These are phyloP conservation scores for Trichosporon sp. DNA, from an alignment of 1,284 basidiomycete genomes.

Conservation along the genomic window DNA sequence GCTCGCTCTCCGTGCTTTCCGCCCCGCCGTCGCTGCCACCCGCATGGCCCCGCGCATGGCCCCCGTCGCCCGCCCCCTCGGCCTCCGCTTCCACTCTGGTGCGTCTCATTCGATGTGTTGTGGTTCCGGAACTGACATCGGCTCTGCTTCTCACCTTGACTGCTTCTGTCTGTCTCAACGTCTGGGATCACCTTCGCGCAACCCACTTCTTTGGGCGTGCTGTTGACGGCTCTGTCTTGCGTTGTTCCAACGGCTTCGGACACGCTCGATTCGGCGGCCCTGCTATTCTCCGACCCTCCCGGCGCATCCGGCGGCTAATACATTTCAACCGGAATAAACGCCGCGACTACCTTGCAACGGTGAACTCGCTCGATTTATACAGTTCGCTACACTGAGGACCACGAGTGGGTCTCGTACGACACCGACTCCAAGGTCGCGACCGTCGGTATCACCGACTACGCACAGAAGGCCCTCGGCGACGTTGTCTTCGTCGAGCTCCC, in stretches of 20 bases:
- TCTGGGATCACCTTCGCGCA: neutral
- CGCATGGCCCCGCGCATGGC: constrained; percentile 17
- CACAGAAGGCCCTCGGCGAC: constrained; percentile 89
- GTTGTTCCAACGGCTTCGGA: constrained; percentile 19
- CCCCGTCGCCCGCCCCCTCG: constrained; percentile 12
- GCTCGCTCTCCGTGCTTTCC: constrained; percentile 19
- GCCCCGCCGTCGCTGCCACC: constrained; percentile 17
- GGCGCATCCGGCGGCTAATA: neutral
- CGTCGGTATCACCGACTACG: constrained; percentile 90
- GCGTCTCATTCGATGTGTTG: neutral
- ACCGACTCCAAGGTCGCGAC: constrained; percentile 76
- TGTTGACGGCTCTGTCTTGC: neutral
- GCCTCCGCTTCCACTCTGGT: constrained; percentile 10
- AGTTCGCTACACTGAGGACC: constrained; percentile 86
- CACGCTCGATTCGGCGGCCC: neutral
- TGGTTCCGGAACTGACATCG: constrained; percentile 13
- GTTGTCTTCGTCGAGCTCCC: constrained; percentile 98
- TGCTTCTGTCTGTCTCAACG: neutral
- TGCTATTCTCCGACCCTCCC: neutral
- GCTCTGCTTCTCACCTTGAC: neutral
- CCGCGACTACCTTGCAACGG: neutral
- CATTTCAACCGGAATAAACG: neutral
- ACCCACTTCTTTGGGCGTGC: neutral
- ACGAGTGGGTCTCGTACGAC: constrained; percentile 87
- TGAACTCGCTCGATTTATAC: constrained; percentile 9